Conservation (phyloP, 1,139 yeast genomes). For the Pichia sp. region DNA sequence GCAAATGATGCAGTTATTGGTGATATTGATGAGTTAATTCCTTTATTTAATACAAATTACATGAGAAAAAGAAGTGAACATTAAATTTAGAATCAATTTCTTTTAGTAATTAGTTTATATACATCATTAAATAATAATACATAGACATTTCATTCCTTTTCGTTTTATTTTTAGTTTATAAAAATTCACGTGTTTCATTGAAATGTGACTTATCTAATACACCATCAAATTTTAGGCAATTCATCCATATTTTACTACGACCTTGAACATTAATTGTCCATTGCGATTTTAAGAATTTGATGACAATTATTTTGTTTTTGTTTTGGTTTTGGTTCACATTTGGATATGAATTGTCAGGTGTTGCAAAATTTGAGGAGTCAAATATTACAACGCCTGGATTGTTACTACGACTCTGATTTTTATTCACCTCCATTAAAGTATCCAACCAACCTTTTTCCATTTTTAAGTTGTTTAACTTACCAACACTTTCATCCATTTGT, state of each 20-base stretch:
- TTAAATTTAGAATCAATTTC: conserved; percentile 20
- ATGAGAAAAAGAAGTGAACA: conserved; percentile 84
- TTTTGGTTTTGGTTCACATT: not conserved
- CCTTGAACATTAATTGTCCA: conserved; percentile 25
- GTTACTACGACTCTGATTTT: not conserved
- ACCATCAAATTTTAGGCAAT: conserved; percentile 25
- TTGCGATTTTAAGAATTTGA: conserved; percentile 27
- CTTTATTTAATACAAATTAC: conserved; percentile 56
- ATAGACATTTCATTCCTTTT: too few relatives aligned
- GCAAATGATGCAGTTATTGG: conserved; percentile 21
- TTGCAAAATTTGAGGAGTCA: not conserved
- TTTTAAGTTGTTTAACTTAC: conserved; percentile 22
- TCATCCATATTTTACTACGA: conserved; percentile 21
- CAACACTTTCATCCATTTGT: conserved; percentile 16
- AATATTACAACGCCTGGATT: not conserved
- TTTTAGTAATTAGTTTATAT: too few relatives aligned
- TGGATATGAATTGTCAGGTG: not conserved
- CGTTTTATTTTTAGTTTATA: too few relatives aligned
- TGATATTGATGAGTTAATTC: conserved; percentile 43
- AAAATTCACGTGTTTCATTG: conserved; percentile 18
- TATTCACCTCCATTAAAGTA: conserved; percentile 12
- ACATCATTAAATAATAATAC: too few relatives aligned
- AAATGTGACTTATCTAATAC: conserved; percentile 22
- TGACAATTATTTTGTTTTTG: conserved; percentile 20
- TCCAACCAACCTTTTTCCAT: conserved; percentile 27